These are phyloP conservation scores for Colletotrichum spaethianum DNA, from an alignment of 2,329 filamentous ascomycete species.

Conservation along the genomic window DNA sequence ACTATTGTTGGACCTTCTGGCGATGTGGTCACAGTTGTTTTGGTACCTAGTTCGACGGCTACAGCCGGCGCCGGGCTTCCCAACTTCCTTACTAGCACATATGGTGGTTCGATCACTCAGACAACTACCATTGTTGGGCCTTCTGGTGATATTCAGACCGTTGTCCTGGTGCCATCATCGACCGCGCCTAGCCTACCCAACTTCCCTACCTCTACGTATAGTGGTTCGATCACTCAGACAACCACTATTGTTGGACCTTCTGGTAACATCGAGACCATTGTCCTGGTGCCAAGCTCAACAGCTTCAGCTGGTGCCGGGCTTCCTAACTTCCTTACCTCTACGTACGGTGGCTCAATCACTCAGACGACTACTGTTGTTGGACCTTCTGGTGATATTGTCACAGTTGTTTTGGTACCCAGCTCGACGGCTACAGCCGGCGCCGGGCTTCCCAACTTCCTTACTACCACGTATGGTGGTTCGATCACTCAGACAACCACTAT, in stretches of 20 bases:
- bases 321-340: constrained; percentile 6
- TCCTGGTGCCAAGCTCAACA: too few species aligned
- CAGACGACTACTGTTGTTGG: background rate
- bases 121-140: background rate
- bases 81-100: constrained; percentile 9
- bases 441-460: background rate
- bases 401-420: background rate
- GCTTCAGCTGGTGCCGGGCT: too few species aligned
- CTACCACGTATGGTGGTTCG: constrained; percentile 19
- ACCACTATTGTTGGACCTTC: background rate
- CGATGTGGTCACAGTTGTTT: background rate
- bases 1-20: background rate
- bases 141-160: background rate
- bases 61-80: background rate
- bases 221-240: background rate
- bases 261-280: background rate
- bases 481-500: background rate
- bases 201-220: background rate
- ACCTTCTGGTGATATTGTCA: background rate
- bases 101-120: constrained; percentile 11
- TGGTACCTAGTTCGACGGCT: background rate
- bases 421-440: background rate
- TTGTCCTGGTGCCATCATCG: background rate
- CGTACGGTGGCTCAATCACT: constrained; percentile 1
- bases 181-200: background rate